These are phyloP conservation scores for Pythium sp. DNA, from an alignment of 352 stramenopile species.

Conservation along the genomic window DNA sequence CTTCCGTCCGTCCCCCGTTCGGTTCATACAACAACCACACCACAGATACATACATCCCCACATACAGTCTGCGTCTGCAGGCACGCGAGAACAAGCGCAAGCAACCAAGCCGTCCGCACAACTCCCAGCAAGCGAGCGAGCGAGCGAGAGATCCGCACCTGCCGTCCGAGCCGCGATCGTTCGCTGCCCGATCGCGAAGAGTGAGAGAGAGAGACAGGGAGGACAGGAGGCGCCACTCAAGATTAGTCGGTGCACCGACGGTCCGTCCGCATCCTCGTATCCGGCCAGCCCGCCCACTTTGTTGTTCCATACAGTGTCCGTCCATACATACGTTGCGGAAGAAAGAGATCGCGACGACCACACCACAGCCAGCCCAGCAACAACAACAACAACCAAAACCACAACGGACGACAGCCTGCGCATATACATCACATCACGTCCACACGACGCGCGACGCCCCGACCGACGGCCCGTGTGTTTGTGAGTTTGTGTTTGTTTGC, in stretches of 20 bases:
- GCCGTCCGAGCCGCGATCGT: background rate
- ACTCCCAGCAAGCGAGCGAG: background rate
- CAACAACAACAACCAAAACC: background rate
- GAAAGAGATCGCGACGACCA: constrained; percentile 7
- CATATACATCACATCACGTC: background rate
- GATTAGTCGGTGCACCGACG: constrained; percentile 7
- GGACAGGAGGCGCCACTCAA: background rate
- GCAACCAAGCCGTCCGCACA: background rate
- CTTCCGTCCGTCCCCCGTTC: background rate
- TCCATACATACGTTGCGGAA: background rate
- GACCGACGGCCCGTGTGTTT: background rate
- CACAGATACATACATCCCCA: background rate
- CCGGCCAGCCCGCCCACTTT: background rate
- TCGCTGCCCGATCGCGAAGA: background rate
- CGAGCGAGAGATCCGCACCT: background rate
- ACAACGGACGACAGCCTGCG: constrained; percentile 3
- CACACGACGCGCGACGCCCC: background rate
- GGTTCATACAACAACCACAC: background rate
- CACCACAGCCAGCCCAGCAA: background rate
- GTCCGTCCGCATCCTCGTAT: background rate
- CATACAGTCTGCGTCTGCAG: background rate
- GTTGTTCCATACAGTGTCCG: background rate
- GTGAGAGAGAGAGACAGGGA: constrained; percentile 7
- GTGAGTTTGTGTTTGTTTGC: background rate
- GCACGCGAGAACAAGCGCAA: constrained; percentile 6